Evolutionary conservation across 495 filamentous ascomycete species (phyloP), one percentile per base, ranked within the genome.

Genomic region (Bacidia gigantensis): DNA sequence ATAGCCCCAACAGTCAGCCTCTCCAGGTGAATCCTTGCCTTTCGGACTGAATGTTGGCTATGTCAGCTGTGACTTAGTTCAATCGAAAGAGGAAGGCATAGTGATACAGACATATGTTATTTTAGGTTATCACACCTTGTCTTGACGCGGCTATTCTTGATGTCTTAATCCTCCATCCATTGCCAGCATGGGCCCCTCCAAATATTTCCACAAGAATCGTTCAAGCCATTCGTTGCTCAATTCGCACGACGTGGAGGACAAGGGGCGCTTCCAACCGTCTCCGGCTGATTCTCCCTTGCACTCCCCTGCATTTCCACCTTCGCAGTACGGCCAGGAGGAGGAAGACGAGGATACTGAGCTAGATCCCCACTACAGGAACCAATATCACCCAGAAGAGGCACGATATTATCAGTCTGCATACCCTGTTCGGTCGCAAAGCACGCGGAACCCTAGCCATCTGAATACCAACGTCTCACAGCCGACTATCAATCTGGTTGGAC

Each of bases 341-440:
- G 55, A 58, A 22, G 38, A 48, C 21, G 46, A 57, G 18, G 55
- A 52, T 21, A 48, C 54, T 22, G 35, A 47, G 11, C 35, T 54
- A 29, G 54, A 53, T 25, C 39, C 26, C 35, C n/a, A 46, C 39
- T 51, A 56, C 17, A 51, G 43, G 11, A 41, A 52, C 32, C 47
- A 54, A 40, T 41, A 44, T 32, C 43, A 22, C n/a, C 43, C 54
- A 22, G 54, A 59, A 26, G 57, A 60, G 40, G 35, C 41, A 45
- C 40, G 52, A 2, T 52, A 20, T 38, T 56, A 58, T 48, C 52
- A 50, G 48, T 21, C 43, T 22, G 44, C 25, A 29, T 20, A 57
- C n/a, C 60, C 57, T 3, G 54, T 49, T 22, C 47, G 60, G 42
- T 56, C 60, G 12, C 54, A 58, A 43, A 62, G 60, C 41, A 51